Evolutionary conservation across 768 basidiomycete genomes (phyloP), one percentile per base, ranked within the genome.

Genomic region (Serendipita indica): DNA sequence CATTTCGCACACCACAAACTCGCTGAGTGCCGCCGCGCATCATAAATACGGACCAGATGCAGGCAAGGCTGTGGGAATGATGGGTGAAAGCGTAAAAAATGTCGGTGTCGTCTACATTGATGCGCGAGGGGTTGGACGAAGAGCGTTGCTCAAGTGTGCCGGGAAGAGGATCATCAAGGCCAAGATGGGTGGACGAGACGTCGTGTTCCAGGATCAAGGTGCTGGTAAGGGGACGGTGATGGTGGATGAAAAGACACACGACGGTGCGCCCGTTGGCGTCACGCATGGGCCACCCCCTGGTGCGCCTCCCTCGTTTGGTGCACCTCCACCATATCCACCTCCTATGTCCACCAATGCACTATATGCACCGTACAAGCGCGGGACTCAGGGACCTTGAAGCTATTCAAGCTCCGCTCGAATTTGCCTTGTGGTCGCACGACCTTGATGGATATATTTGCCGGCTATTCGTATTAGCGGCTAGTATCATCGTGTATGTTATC

Each of bases 51-150:
- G 86, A 2, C 66, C 76, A 0, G 80, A 83, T 56, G 83, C 81
- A 4, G 82, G 74, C 7, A 73, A 80, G 43, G 79, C 75, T 18
- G 79, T 81, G 1, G 68, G 75, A 52, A 69, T 84, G 57, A 70
- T 83, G 60, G 78, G 82, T 3, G 81, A 80, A 5, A 80, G 82
- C 0, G 82, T 81, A 33, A 73, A 78, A 61, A 88, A 89, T 69
- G 79, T 86, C 12, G 82, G 77, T 2, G 72, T 88, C 34, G 82
- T 89, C 20, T 89, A 88, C 68, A 76, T 89, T 37, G 86, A 89
- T 67, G 75, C 84, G 73, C 70, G 75, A 1, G 85, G 86, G 0
- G 78, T 89, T 34, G 86, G 84, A 6, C 72, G 84, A 59, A 72
- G 78, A 45, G 86, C 85, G 12, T 67, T 89, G 57, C 68, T 89